Percentiles rank a stretch among this genome's conserved stretches.
Evolutionary conservation across 441 rosid species (phyloP).

Genomic region (Populus trichocarpa): DNA sequence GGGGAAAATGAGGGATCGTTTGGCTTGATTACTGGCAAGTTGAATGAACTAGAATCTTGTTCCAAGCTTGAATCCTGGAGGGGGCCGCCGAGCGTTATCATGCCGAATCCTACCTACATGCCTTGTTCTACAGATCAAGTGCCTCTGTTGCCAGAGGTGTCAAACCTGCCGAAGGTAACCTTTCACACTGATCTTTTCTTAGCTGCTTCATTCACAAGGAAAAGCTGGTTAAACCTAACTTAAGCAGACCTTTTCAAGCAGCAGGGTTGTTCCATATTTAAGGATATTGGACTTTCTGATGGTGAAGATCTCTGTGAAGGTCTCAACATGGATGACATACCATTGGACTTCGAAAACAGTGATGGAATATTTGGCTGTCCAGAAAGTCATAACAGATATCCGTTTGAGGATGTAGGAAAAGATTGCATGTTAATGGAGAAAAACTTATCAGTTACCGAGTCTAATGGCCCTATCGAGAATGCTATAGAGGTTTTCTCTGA

Average conservation of each 20-base stretch:
- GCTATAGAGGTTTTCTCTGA: conserved; percentile 39
- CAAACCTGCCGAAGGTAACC: conserved; percentile 32
- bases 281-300: conserved; percentile 36
- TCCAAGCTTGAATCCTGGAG: conserved; percentile 32
- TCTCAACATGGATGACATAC: conserved; percentile 50
- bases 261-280: conserved; percentile 32
- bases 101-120: conserved; percentile 31
- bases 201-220: neutral
- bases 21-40: conserved; percentile 21
- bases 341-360: conserved; percentile 40
- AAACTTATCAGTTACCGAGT: conserved; percentile 35
- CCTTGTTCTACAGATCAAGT: conserved; percentile 39
- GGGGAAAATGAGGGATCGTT: conserved; percentile 22
- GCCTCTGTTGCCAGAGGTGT: conserved; percentile 32
- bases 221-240: neutral
- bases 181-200: neutral
- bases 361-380: conserved; percentile 47
- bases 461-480: conserved; percentile 42
- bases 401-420: conserved; percentile 28
- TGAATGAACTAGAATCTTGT: conserved; percentile 29
- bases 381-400: conserved; percentile 33
- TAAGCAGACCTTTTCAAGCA: neutral
- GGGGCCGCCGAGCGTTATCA: conserved; percentile 20
- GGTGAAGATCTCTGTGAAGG: conserved; percentile 51
- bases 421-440: conserved; percentile 37